phyloP scores from a whole-genome alignment of 108 stramenopile species.

The Cyclotella cryptica region DNA sequence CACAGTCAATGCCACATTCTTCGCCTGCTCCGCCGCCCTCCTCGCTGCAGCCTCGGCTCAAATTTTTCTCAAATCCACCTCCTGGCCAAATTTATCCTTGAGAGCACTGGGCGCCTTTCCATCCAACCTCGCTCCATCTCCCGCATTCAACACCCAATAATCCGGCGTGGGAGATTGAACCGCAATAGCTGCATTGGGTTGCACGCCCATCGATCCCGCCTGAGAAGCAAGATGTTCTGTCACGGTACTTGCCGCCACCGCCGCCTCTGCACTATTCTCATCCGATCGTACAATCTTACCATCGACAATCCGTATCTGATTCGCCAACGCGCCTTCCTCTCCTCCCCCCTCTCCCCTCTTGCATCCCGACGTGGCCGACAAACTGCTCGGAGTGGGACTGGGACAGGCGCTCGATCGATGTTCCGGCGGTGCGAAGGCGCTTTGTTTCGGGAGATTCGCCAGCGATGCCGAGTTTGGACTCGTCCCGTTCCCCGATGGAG shows the following conservation, averaged over 20 bases:
- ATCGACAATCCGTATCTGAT: conserved; percentile 76
- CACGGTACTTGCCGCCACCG: conserved; percentile 5
- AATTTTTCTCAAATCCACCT: conserved; percentile 76
- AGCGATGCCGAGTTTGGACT: conserved; percentile 25
- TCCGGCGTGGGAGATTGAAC: conserved; percentile 71
- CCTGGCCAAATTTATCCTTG: conserved; percentile 82
- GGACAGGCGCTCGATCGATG: conserved; percentile 66
- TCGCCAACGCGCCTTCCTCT: conserved; percentile 5
- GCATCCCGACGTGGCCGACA: conserved; percentile 38
- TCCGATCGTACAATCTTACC: conserved; percentile 82
- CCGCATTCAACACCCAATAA: conserved; percentile 90
- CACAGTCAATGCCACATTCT: conserved; percentile 51
- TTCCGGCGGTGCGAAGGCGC: conserved; percentile 50
- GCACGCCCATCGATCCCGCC: conserved; percentile 86
- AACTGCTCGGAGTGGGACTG: conserved; percentile 66
- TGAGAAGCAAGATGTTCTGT: conserved; percentile 61
- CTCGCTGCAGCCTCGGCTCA: conserved; percentile 79
- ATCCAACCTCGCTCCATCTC: conserved; percentile 83
- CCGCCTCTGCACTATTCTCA: conserved; percentile 31
- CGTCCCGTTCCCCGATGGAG: conserved; percentile 27
- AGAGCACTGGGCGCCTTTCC: conserved; percentile 74
- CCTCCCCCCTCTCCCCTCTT: conserved; percentile 43
- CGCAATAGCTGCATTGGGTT: conserved; percentile 85
- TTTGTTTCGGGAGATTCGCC: conserved; percentile 56
- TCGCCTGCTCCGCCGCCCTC: conserved; percentile 65